These are phyloP conservation scores for Fomitopsis serialis DNA, from an alignment of 768 basidiomycete genomes.

Conservation along the genomic window DNA sequence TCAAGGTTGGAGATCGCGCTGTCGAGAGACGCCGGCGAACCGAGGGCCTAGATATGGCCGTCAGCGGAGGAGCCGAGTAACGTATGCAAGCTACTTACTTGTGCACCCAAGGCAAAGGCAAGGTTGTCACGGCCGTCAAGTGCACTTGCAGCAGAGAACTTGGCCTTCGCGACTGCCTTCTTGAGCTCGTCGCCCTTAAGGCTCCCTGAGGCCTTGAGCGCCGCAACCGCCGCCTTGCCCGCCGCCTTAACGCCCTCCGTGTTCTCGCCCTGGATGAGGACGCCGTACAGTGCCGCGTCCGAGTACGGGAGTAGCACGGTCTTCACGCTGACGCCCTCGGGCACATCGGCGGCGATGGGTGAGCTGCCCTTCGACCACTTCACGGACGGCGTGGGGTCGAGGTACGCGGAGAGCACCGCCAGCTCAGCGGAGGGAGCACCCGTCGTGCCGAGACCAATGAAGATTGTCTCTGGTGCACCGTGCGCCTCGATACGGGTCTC, in stretches of 20 bases:
- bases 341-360: conserved; percentile 56
- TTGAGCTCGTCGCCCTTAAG: conserved; percentile 61
- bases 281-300: conserved; percentile 84
- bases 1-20: conserved; percentile 65
- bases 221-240: conserved; percentile 61
- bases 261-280: conserved; percentile 70
- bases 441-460: conserved; percentile 84
- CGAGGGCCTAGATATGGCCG: conserved; percentile 48
- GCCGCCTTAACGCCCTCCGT: conserved; percentile 60
- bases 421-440: conserved; percentile 62
- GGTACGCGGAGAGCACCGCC: conserved; percentile 72
- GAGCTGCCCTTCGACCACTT: conserved; percentile 84
- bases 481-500: conserved; percentile 67
- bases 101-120: conserved; percentile 52
- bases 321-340: conserved; percentile 58
- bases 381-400: conserved; percentile 74
- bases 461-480: conserved; percentile 65
- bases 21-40: conserved; percentile 51
- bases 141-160: conserved; percentile 70
- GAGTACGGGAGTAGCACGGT: conserved; percentile 84
- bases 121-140: conserved; percentile 69
- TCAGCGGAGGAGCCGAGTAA: neutral
- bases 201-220: conserved; percentile 45
- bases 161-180: conserved; percentile 83
- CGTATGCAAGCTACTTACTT: conserved; percentile 39